phyloP scores from a whole-genome alignment of 768 basidiomycete species.

The Xerocomus potaroensis region DNA sequence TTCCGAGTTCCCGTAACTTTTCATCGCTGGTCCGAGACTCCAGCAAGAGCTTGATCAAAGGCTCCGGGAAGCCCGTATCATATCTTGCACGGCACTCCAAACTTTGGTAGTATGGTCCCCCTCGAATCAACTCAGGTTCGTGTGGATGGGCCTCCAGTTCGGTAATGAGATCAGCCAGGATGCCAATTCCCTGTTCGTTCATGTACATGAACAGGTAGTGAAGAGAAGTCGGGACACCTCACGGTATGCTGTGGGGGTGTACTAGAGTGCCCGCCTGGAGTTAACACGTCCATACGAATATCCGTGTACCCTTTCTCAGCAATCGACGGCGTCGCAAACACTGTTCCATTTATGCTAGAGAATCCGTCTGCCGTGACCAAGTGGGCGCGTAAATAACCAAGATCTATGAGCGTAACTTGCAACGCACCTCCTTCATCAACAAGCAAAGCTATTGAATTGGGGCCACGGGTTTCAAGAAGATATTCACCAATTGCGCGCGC shows the following conservation, averaged over 20 bases:
- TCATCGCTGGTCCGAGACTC: too few species aligned
- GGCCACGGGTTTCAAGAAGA: constrained; percentile 23
- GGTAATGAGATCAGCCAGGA: background rate
- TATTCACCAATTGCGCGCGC: constrained; percentile 36
- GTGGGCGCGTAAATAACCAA: background rate
- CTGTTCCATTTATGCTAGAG: background rate
- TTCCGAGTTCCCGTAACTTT: background rate
- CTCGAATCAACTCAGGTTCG: background rate
- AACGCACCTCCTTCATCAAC: background rate
- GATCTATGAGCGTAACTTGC: background rate
- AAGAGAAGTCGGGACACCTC: background rate
- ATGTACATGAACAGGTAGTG: background rate
- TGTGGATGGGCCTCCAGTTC: background rate
- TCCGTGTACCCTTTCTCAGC: background rate
- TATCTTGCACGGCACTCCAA: background rate
- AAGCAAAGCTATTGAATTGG: background rate
- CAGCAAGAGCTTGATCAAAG: background rate
- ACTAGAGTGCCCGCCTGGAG: too few species aligned
- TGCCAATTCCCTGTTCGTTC: background rate
- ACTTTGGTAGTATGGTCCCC: background rate
- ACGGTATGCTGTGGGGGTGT: background rate
- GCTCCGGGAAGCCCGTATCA: background rate
- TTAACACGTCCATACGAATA: background rate
- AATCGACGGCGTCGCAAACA: background rate
- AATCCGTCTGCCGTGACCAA: background rate